Percentiles rank a stretch among this genome's conserved stretches.
These are phyloP conservation scores for Thermomucor indicae-seudaticae DNA, from an alignment of 371 early-diverging fungal genomes.

Conservation along the genomic window DNA sequence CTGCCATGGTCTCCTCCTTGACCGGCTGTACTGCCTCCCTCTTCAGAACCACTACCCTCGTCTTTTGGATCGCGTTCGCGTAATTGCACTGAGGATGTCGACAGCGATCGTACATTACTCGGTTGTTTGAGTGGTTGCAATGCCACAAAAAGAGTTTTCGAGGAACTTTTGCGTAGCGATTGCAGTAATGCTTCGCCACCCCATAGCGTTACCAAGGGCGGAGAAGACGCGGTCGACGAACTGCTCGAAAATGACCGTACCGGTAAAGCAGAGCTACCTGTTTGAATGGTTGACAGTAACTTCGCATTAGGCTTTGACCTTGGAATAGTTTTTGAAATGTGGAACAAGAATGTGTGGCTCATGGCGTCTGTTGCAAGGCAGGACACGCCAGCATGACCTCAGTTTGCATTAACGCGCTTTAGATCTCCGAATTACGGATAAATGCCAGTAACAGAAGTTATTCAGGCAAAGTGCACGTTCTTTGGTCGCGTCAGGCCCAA, in stretches of 20 bases:
- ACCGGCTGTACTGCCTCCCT: not conserved
- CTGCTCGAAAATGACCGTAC: too few species aligned
- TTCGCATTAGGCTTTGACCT: slow-evolving; percentile 31
- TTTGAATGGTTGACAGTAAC: too few species aligned
- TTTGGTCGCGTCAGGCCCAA: too few species aligned
- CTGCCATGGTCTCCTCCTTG: not conserved
- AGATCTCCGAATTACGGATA: too few species aligned
- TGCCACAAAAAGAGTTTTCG: slow-evolving; percentile 20
- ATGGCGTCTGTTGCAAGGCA: not conserved
- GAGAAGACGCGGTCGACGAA: slow-evolving; percentile 32
- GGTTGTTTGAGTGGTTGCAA: slow-evolving; percentile 19
- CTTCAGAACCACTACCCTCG: not conserved
- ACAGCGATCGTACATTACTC: not conserved
- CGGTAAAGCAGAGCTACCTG: too few species aligned
- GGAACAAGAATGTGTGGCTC: slow-evolving; percentile 29
- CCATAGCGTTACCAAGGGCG: slow-evolving; percentile 33
- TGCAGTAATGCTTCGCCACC: slow-evolving; percentile 27
- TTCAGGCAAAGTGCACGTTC: too few species aligned
- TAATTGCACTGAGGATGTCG: slow-evolving; percentile 16
- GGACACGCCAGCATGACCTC: slow-evolving; percentile 3
- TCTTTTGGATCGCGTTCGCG: slow-evolving; percentile 32
- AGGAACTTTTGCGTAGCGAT: slow-evolving; percentile 9
- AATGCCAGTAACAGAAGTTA: too few species aligned
- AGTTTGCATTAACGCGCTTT: too few species aligned
- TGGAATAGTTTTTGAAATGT: slow-evolving; percentile 44